Base-by-base conservation (phyloP, 352 stramenopile species). In the Pythium coloratum region DNA sequence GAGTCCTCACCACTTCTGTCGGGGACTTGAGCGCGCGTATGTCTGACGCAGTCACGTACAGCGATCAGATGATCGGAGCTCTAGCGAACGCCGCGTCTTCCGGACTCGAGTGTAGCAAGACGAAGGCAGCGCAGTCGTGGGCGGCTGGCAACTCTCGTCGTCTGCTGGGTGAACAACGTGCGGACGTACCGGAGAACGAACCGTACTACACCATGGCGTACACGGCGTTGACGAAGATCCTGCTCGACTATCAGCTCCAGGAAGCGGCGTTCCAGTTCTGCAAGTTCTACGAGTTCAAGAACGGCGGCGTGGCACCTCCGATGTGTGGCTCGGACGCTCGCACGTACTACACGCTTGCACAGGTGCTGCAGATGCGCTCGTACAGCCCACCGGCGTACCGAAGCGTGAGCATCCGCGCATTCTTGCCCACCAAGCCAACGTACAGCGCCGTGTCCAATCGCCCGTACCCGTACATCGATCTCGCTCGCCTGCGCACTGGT, bases 91-190 rank as follows among this genome's bases (percentile, higher is more conserved):
- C n/a, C n/a, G n/a, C n/a, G n/a, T n/a, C n/a, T n/a, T n/a, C n/a
- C n/a, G n/a, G n/a, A n/a, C n/a, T 61, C 51, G 51, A 67, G 53
- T 67, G 61, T n/a, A 62, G 61, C 61, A 61, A 67, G 61, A 67
- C 28, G 61, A n/a, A n/a, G n/a, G n/a, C n/a, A n/a, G n/a, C n/a
- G n/a, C n/a, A n/a, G n/a, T n/a, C n/a, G n/a, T n/a, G n/a, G n/a
- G n/a, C n/a, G n/a, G n/a, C n/a, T n/a, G n/a, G n/a, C n/a, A n/a
- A n/a, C n/a, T n/a, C n/a, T n/a, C n/a, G n/a, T n/a, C n/a, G n/a
- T n/a, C n/a, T n/a, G 61, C 14, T 51, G 61, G 8, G 33, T 67
- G 2, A n/a, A n/a, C n/a, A n/a, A n/a, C 53, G 8, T 26, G 30
- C 16, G 32, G 16, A n/a, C 20, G 10, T 33, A 9, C 6, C 7